These are phyloP conservation scores for Stephania yunnanensis DNA, from an alignment of 164 flowering plant genomes.

Conservation along the genomic window DNA sequence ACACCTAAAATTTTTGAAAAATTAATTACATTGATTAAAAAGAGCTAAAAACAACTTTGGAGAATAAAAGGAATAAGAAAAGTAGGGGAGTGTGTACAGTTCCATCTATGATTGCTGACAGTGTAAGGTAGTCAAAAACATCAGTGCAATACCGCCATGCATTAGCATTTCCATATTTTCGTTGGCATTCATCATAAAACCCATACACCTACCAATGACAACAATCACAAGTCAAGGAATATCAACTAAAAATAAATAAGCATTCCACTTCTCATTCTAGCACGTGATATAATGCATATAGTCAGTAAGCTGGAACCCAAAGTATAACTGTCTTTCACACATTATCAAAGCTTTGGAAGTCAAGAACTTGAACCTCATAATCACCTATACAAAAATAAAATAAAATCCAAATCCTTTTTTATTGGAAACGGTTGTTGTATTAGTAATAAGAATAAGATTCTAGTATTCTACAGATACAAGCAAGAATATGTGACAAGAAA, in stretches of 20 bases:
- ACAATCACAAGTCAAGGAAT: constrained; percentile 5
- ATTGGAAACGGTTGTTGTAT: too few species aligned
- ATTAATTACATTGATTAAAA: not conserved
- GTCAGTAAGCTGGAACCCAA: not conserved
- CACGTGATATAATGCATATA: not conserved
- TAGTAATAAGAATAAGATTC: too few species aligned
- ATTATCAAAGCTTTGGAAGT: not conserved
- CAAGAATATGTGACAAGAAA: too few species aligned
- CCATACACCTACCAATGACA: constrained; percentile 72
- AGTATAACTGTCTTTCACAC: not conserved
- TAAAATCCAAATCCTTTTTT: too few species aligned
- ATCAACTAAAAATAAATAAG: not conserved
- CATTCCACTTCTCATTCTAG: not conserved
- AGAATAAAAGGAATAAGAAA: constrained; percentile 3
- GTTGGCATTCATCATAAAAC: constrained; percentile 97
- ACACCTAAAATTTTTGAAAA: constrained; percentile 47
- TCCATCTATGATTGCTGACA: constrained; percentile 96
- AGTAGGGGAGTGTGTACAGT: constrained; percentile 43
- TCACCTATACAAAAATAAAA: not conserved
- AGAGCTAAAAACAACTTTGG: not conserved
- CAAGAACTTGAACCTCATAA: not conserved
- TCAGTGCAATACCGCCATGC: constrained; percentile 99
- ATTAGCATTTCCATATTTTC: constrained; percentile 99
- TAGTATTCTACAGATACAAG: too few species aligned
- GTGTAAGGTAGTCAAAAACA: constrained; percentile 93